phyloP scores from a whole-genome alignment of 257 asterid species.

The Verbascum thapsus region DNA sequence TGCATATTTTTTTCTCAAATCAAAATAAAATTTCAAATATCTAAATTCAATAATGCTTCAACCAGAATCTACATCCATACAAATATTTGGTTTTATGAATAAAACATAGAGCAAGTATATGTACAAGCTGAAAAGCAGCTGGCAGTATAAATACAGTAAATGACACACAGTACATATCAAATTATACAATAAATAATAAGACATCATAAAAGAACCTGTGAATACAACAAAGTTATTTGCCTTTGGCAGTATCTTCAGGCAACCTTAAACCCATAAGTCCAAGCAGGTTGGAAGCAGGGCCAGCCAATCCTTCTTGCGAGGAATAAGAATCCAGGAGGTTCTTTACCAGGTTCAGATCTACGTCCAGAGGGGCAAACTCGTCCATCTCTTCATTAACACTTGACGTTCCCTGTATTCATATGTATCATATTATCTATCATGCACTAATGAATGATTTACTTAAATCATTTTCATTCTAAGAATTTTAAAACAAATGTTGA shows the following conservation, averaged over 20 bases:
- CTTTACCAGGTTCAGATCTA: conserved; percentile 86
- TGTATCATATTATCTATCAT: background rate
- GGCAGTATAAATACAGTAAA: background rate
- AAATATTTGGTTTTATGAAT: too few species aligned
- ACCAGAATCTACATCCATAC: too few species aligned
- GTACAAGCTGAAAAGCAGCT: background rate
- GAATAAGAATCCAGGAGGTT: conserved; percentile 80
- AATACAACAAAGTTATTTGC: conserved; percentile 40
- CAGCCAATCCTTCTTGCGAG: conserved; percentile 88
- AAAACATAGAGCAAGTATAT: background rate
- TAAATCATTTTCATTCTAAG: too few species aligned
- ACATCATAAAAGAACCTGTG: background rate
- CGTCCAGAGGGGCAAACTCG: conserved; percentile 82
- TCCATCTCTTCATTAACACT: conserved; percentile 58
- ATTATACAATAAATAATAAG: background rate
- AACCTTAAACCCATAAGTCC: conserved; percentile 86
- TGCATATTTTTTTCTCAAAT: too few species aligned
- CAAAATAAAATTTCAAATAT: too few species aligned
- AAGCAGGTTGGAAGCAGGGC: conserved; percentile 91
- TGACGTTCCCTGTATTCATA: conserved; percentile 60
- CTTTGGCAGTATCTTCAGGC: conserved; percentile 68
- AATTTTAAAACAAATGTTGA: too few species aligned
- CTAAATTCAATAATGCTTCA: too few species aligned
- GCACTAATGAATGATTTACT: too few species aligned
- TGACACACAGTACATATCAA: background rate